Conservation (phyloP, 352 stramenopile species). For the Phytophthora podocarpi region DNA sequence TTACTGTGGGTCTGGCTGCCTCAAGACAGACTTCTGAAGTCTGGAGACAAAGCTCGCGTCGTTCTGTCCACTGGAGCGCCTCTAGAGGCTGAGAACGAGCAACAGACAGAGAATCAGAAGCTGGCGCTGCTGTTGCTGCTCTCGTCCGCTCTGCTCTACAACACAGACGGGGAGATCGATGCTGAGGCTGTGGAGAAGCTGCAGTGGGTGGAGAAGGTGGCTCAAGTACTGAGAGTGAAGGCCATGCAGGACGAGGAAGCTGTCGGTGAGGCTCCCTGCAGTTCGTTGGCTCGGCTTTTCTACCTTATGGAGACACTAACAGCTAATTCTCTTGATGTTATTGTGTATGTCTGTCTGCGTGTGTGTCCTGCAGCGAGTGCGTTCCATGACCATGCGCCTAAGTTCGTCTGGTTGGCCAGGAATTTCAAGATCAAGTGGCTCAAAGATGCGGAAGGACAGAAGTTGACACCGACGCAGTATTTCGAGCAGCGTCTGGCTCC, state of each 20-base stretch:
- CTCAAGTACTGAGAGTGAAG: constrained; percentile 50
- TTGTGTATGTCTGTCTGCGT: too few species aligned
- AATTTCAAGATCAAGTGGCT: constrained; percentile 83
- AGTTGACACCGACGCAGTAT: constrained; percentile 56
- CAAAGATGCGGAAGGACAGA: constrained; percentile 41
- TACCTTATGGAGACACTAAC: constrained; percentile 7
- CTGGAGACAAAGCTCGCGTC: constrained; percentile 13
- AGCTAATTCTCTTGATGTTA: constrained; percentile 4
- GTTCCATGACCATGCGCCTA: constrained; percentile 56
- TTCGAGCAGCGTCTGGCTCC: constrained; percentile 50
- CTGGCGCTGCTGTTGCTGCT: constrained; percentile 60
- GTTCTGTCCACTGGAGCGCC: constrained; percentile 30
- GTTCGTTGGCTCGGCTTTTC: neutral
- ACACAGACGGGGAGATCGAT: constrained; percentile 59
- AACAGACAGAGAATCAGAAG: constrained; percentile 21
- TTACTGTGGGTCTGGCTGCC: constrained; percentile 57
- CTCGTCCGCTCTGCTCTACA: constrained; percentile 65
- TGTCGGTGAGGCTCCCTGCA: constrained; percentile 37
- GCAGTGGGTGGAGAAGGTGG: constrained; percentile 51
- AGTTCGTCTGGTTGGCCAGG: constrained; percentile 63
- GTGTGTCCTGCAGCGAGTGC: constrained; percentile 34
- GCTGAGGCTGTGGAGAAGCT: constrained; percentile 46
- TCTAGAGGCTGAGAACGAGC: constrained; percentile 8
- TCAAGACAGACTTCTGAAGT: neutral
- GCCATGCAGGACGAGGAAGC: constrained; percentile 61